Percentiles rank a stretch among this genome's conserved stretches.
Evolutionary conservation across 1,284 basidiomycete genomes (phyloP).

Genomic region (Ganoderma sp.): DNA sequence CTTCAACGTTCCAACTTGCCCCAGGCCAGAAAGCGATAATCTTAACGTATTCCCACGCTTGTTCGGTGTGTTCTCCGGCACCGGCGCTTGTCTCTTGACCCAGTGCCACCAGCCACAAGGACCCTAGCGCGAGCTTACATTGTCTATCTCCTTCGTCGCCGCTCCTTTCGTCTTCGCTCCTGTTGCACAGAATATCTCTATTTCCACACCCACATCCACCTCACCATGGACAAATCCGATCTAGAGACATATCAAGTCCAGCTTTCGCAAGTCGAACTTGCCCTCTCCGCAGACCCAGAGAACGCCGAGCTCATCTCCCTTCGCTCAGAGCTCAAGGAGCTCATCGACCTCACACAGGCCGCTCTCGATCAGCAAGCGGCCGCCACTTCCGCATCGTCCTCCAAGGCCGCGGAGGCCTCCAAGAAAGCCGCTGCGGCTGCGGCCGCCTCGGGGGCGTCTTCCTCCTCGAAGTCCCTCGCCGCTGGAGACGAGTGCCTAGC

Average conservation of each 20-base stretch:
- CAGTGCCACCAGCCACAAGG: neutral
- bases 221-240: conserved; percentile 73
- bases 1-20: too few species aligned
- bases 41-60: neutral
- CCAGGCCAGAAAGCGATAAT: too few species aligned
- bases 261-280: conserved; percentile 88
- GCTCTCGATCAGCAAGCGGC: conserved; percentile 72
- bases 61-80: neutral
- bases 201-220: neutral
- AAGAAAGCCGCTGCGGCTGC: conserved; percentile 48
- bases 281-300: conserved; percentile 81
- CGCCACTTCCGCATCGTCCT: conserved; percentile 59
- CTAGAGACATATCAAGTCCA: conserved; percentile 90
- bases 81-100: neutral
- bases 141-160: neutral
- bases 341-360: conserved; percentile 86
- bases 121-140: neutral
- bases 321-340: conserved; percentile 85
- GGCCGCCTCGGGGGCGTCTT: conserved; percentile 38
- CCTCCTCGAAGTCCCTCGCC: conserved; percentile 62
- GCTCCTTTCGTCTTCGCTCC: neutral
- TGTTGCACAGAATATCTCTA: neutral
- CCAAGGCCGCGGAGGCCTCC: conserved; percentile 57
- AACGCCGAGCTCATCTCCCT: conserved; percentile 82
- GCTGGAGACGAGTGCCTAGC: conserved; percentile 95